Percentiles rank a stretch among this genome's conserved stretches.
phyloP scores from a whole-genome alignment of 805 yeast genomes.

The Kazachstania viticola region DNA sequence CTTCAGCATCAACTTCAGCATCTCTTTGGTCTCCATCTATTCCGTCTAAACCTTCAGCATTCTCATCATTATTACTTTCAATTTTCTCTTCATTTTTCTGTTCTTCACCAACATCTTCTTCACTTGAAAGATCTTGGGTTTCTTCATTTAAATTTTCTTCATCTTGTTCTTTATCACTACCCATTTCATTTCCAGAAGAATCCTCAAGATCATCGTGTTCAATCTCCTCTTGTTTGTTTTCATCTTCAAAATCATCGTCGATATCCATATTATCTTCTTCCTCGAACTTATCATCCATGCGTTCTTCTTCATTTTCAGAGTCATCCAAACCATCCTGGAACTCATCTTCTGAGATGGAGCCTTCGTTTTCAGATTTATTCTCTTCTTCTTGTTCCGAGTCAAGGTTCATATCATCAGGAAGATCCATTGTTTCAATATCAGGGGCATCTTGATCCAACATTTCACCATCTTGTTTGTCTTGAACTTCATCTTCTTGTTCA shows the following conservation, averaged over 20 bases:
- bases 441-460: constrained; percentile 65
- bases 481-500: constrained; percentile 71
- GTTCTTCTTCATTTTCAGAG: constrained; percentile 32
- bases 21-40: constrained; percentile 37
- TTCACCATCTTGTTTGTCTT: constrained; percentile 50
- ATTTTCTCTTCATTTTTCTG: constrained; percentile 20
- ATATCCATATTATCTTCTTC: constrained; percentile 22
- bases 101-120: constrained; percentile 23
- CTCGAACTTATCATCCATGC: constrained; percentile 18
- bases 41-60: constrained; percentile 46
- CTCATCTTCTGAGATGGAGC: constrained; percentile 25
- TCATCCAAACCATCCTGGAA: constrained; percentile 81
- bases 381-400: constrained; percentile 54
- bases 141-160: too few relatives aligned
- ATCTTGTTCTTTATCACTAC: constrained; percentile 12
- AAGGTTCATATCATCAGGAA: constrained; percentile 85
- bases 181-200: constrained; percentile 29
- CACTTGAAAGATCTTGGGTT: too few relatives aligned
- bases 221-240: constrained; percentile 31
- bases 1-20: constrained; percentile 46
- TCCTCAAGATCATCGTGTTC: constrained; percentile 38
- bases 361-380: constrained; percentile 26
- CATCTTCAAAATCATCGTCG: constrained; percentile 22
- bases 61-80: constrained; percentile 32
- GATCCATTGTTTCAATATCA: constrained; percentile 74